Base-by-base conservation (phyloP, 495 filamentous ascomycete species). In the Durotheca rogersii region DNA sequence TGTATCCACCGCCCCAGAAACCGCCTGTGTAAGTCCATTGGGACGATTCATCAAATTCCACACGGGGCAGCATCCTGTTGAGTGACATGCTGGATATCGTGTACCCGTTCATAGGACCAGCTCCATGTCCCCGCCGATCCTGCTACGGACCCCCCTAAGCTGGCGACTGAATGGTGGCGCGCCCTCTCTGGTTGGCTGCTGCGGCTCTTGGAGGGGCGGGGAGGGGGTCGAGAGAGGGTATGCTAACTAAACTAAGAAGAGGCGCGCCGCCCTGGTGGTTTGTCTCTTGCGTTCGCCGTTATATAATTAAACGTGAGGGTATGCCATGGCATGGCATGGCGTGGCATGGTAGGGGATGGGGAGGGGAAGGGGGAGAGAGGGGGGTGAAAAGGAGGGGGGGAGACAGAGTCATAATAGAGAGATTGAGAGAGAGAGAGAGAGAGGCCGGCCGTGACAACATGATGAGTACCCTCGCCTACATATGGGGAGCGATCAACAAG, bases 171-270 rank as follows among this genome's bases (percentile, higher is more conserved):
- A 9, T 41, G 37, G 35, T 47, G 41, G 50, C 38, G 50, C 41
- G 45, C 37, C 29, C 11, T 30, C 25, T 53, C 39, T 54, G 50
- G 56, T 59, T 54, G 46, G 56, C 30, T 38, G 41, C 37, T 38
- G 35, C 4, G 4, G 9, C 4, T 4, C 9, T 27, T 27, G 9
- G 9, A 27, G 23, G 9, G 9, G 9, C 4, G 9, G 9, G 4
- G 35, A 57, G 47, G 41, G 31, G n/a, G n/a, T n/a, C n/a, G n/a
- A 35, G 54, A 51, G 54, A 47, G 14, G 44, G 37, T 41, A 53
- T 51, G 39, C 56, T 59, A 59, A 50, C 45, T 54, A 50, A 50
- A 59, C 50, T 45, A 36, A 54, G 56, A 50, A 50, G 56, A n/a
- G n/a, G n/a, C n/a, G n/a, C n/a, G n/a, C 41, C 41, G 30, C 23